A percentile compares a stretch with the other conserved stretches of the same genome.
Evolutionary conservation across 495 filamentous ascomycete species (phyloP).

Genomic region (Aspergillus mulundensis): DNA sequence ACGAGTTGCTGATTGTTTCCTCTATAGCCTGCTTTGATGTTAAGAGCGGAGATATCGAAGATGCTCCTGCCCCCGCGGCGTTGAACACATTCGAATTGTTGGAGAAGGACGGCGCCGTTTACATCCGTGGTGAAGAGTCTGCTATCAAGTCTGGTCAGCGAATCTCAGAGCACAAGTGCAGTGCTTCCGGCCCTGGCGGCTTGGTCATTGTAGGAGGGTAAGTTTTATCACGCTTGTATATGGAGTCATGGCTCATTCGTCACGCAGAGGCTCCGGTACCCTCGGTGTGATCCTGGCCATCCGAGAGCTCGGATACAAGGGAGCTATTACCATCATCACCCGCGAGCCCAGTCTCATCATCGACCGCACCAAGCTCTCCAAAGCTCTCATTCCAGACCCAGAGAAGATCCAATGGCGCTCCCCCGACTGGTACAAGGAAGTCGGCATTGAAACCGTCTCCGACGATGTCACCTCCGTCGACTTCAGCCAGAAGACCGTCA

Average conservation of each 20-base stretch:
- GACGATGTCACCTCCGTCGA: constrained; percentile 77
- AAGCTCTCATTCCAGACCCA: constrained; percentile 82
- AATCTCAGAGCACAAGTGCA: constrained; percentile 69
- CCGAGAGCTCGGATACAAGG: constrained; percentile 74
- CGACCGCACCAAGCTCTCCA: constrained; percentile 93
- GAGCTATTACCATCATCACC: constrained; percentile 78
- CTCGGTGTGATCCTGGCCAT: constrained; percentile 77
- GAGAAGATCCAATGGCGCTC: constrained; percentile 72
- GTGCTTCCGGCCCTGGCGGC: constrained; percentile 58
- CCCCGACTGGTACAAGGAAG: constrained; percentile 70
- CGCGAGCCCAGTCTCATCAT: constrained; percentile 79
- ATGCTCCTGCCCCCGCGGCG: constrained; percentile 83
- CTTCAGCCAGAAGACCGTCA: constrained; percentile 66
- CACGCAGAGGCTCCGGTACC: constrained; percentile 66
- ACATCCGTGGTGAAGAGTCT: constrained; percentile 74
- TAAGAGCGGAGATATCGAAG: constrained; percentile 86
- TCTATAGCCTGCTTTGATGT: constrained; percentile 84
- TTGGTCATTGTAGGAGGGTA: constrained; percentile 84
- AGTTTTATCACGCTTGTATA: constrained; percentile 13
- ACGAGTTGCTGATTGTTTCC: neutral
- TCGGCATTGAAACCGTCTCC: constrained; percentile 65
- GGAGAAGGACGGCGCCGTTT: constrained; percentile 76
- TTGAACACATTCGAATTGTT: constrained; percentile 74
- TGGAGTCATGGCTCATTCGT: neutral
- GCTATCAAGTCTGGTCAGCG: constrained; percentile 74